Conservation (phyloP, 495 filamentous ascomycete species). For the Penicillium malachiteum region DNA sequence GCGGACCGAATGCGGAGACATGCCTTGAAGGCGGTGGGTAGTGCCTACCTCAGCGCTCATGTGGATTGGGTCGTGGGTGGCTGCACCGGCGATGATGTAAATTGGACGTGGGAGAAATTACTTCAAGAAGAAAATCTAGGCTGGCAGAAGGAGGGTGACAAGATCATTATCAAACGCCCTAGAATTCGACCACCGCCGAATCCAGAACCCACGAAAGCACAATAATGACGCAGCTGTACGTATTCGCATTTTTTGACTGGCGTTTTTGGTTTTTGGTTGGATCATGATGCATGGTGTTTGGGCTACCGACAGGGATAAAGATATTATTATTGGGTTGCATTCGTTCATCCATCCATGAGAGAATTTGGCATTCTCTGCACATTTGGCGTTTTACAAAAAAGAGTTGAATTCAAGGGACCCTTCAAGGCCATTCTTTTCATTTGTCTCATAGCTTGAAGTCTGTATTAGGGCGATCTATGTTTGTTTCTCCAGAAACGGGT, state of each 20-base stretch:
- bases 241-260: conserved; percentile 14
- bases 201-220: conserved; percentile 20
- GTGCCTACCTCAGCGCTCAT: conserved; percentile 74
- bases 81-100: conserved; percentile 59
- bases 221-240: conserved; percentile 10
- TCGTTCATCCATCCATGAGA: conserved; percentile 2
- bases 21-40: conserved; percentile 79
- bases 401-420: conserved; percentile 15
- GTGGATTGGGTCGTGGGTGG: conserved; percentile 45
- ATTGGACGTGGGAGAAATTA: conserved; percentile 71
- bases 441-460: conserved; percentile 73
- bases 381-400: conserved; percentile 18
- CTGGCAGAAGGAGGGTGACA: conserved; percentile 72
- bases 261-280: conserved; percentile 8
- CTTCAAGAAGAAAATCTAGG: conserved; percentile 64
- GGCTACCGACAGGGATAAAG: background rate
- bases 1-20: conserved; percentile 66
- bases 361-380: background rate
- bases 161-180: conserved; percentile 66
- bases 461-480: conserved; percentile 66
- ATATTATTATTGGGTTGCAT: conserved; percentile 17
- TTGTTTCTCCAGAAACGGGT: conserved; percentile 41
- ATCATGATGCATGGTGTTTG: conserved; percentile 10
- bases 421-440: conserved; percentile 6
- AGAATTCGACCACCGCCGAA: conserved; percentile 33